These are phyloP conservation scores for Epichloe festucae DNA, from an alignment of 2,329 filamentous ascomycete genomes.

Conservation along the genomic window DNA sequence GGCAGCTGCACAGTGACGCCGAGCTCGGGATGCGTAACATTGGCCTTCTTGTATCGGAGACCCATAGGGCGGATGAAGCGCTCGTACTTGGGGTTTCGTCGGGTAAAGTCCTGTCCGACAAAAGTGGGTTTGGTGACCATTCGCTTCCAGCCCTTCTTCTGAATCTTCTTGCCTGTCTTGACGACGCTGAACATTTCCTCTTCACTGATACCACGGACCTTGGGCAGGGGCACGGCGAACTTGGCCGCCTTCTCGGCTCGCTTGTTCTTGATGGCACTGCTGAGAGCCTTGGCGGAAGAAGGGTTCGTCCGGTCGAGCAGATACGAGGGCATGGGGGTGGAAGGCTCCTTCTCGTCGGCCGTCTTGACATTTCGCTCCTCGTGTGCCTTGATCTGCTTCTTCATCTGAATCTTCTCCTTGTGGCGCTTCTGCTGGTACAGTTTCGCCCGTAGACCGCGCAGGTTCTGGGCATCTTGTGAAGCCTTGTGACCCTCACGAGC, in stretches of 20 bases:
- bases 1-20: conserved; percentile 80
- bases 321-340: conserved; percentile 79
- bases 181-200: conserved; percentile 98
- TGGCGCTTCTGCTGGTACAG: conserved; percentile 84
- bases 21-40: conserved; percentile 60
- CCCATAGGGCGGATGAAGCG: conserved; percentile 39
- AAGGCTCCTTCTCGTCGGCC: conserved; percentile 63
- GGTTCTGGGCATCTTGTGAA: conserved; percentile 83
- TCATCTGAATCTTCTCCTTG: conserved; percentile 98
- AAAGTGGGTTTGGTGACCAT: conserved; percentile 55
- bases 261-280: conserved; percentile 89
- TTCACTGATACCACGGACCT: conserved; percentile 81
- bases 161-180: conserved; percentile 88
- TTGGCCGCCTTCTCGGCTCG: conserved; percentile 85
- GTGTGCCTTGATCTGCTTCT: conserved; percentile 85
- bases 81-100: conserved; percentile 71
- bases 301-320: conserved; percentile 70
- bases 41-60: conserved; percentile 37
- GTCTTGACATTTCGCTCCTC: conserved; percentile 95
- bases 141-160: conserved; percentile 69
- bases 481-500: conserved; percentile 84
- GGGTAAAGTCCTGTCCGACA: conserved; percentile 81
- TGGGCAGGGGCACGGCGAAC: conserved; percentile 83
- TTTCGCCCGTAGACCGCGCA: conserved; percentile 85
- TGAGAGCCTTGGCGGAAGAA: conserved; percentile 53